phyloP scores from a whole-genome alignment of 768 basidiomycete species.

The Tricholoma sp. region DNA sequence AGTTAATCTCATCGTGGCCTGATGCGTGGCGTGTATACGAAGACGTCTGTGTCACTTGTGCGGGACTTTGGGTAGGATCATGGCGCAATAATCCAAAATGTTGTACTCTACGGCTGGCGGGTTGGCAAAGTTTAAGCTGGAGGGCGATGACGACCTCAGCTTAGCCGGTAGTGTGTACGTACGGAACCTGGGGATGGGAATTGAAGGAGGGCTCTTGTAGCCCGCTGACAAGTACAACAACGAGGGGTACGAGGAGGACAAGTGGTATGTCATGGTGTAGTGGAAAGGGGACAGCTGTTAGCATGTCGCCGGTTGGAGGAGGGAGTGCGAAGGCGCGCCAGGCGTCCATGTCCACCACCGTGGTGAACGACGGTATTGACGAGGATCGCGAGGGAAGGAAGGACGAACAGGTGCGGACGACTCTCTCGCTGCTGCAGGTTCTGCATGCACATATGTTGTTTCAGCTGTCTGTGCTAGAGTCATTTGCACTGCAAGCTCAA shows the following conservation, averaged over 20 bases:
- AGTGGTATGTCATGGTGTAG: conserved; percentile 51
- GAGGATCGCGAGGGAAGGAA: conserved; percentile 20
- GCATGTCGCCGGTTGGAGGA: conserved; percentile 3
- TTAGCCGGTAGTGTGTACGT: conserved; percentile 34
- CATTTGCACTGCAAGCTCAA: conserved; percentile 21
- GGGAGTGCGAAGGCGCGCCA: conserved; percentile 26
- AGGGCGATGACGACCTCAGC: conserved; percentile 62
- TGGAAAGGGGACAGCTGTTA: conserved; percentile 29
- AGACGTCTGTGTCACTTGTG: conserved; percentile 79
- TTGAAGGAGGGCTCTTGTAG: conserved; percentile 50
- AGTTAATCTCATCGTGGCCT: conserved; percentile 50
- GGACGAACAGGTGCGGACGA: conserved; percentile 36
- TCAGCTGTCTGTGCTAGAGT: conserved; percentile 45
- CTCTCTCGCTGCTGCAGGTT: conserved; percentile 58
- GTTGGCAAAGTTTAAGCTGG: conserved; percentile 46
- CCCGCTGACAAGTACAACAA: conserved; percentile 17
- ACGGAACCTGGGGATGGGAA: conserved; percentile 62
- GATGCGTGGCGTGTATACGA: conserved; percentile 83
- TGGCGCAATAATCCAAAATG: conserved; percentile 48
- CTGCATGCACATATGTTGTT: conserved; percentile 64
- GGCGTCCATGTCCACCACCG: conserved; percentile 23
- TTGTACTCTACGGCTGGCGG: conserved; percentile 47
- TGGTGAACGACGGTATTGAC: conserved; percentile 10
- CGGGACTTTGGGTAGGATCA: conserved; percentile 74
- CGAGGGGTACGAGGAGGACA: conserved; percentile 28